Conservation (phyloP, 2,329 filamentous ascomycete species). For the Fusarium luffae region DNA sequence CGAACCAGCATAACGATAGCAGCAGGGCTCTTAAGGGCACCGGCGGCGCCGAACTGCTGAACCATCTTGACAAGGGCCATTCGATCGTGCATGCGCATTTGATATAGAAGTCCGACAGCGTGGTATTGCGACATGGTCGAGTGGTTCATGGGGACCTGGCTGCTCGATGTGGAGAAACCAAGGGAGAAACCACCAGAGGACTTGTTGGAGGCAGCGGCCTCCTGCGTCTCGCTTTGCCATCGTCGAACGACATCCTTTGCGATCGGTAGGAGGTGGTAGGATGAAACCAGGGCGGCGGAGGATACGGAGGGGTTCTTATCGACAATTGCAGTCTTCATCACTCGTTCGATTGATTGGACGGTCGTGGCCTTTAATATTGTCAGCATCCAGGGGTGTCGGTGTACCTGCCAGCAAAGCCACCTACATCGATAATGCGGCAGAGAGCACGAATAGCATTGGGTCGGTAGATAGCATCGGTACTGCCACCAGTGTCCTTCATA, state of each 20-base stretch:
- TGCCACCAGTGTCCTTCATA: slow-evolving; percentile 98
- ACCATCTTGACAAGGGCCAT: slow-evolving; percentile 99
- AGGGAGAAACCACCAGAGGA: slow-evolving; percentile 90
- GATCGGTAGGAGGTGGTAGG: slow-evolving; percentile 96
- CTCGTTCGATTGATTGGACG: slow-evolving; percentile 96
- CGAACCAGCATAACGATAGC: slow-evolving; percentile 93
- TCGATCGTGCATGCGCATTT: slow-evolving; percentile 96
- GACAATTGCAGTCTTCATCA: slow-evolving; percentile 99
- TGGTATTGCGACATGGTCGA: slow-evolving; percentile 99
- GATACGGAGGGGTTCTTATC: slow-evolving; percentile 98
- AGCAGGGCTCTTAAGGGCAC: slow-evolving; percentile 93
- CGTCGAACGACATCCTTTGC: slow-evolving; percentile 93
- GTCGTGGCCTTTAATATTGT: slow-evolving; percentile 77
- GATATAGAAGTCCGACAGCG: slow-evolving; percentile 95
- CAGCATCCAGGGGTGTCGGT: slow-evolving; percentile 43
- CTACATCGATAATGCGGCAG: slow-evolving; percentile 95
- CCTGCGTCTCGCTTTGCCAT: slow-evolving; percentile 99
- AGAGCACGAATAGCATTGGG: slow-evolving; percentile 96
- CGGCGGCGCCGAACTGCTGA: slow-evolving; percentile 94
- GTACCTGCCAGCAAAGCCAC: slow-evolving; percentile 48
- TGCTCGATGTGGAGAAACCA: slow-evolving; percentile 85
- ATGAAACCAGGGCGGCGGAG: slow-evolving; percentile 94
- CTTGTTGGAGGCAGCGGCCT: slow-evolving; percentile 91
- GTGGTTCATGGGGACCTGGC: slow-evolving; percentile 82
- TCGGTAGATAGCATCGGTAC: slow-evolving; percentile 92